These are phyloP conservation scores for Dendrocalamus latiflorus DNA, from an alignment of 202 grass and related monocot genomes.

Conservation along the genomic window DNA sequence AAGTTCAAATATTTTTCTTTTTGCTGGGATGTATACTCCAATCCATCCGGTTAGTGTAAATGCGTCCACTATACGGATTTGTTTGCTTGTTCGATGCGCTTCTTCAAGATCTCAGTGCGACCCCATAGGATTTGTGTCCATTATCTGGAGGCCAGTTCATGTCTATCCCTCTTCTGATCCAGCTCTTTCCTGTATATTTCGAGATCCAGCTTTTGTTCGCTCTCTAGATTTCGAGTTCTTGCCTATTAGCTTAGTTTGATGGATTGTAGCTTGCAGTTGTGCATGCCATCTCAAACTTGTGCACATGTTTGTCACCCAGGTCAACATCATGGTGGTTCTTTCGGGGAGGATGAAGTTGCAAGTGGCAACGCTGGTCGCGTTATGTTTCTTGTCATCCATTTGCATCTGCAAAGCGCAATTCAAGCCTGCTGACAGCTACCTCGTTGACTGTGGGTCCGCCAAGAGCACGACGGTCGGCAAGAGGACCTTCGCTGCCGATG, in stretches of 20 bases:
- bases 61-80: not conserved
- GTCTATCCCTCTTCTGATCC: not conserved
- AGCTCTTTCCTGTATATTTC: not conserved
- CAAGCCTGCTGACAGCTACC: constrained; percentile 68
- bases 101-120: not conserved
- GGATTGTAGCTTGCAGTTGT: not conserved
- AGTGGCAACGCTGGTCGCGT: constrained; percentile 23
- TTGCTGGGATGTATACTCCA: not conserved
- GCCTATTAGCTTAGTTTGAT: not conserved
- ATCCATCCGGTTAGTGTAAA: not conserved
- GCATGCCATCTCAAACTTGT: constrained; percentile 23
- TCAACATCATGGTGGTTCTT: constrained; percentile 31
- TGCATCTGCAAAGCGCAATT: constrained; percentile 48
- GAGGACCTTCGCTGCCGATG: constrained; percentile 63
- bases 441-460: constrained; percentile 71
- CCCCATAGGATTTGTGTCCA: no score
- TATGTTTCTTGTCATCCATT: constrained; percentile 40
- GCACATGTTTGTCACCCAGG: constrained; percentile 33
- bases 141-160: not conserved
- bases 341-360: constrained; percentile 18
- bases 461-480: constrained; percentile 53
- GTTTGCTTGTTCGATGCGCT: not conserved
- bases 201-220: not conserved
- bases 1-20: not conserved
- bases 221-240: not conserved